Conservation (phyloP, 331 rosid species). For the Dryas integrifolia region DNA sequence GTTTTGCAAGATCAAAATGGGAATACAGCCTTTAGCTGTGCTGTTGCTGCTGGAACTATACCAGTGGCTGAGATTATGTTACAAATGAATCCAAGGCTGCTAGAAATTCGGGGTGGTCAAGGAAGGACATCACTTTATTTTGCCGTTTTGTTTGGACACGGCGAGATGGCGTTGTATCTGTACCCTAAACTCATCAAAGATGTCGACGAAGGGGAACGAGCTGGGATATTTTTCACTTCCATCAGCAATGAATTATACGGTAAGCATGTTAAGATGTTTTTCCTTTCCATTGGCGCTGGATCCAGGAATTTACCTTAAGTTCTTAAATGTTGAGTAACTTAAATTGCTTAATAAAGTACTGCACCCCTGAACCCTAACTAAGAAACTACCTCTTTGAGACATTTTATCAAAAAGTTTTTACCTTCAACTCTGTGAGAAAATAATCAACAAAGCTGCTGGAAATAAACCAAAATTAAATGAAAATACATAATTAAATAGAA, state of each 20-base stretch:
- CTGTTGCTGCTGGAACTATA: neutral
- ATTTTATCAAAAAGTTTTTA: neutral
- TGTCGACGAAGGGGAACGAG: neutral
- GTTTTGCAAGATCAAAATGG: neutral
- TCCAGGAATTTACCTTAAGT: neutral
- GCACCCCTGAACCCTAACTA: too few relatives aligned
- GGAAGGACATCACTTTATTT: neutral
- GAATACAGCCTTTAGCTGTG: neutral
- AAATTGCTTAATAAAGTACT: too few relatives aligned
- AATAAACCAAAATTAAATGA: too few relatives aligned
- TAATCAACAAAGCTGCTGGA: too few relatives aligned
- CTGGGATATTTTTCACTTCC: neutral
- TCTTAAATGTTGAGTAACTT: too few relatives aligned
- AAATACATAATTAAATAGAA: too few relatives aligned
- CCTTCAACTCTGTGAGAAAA: too few relatives aligned
- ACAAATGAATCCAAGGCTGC: neutral
- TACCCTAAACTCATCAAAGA: neutral
- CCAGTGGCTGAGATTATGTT: neutral
- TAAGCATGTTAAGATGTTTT: neutral
- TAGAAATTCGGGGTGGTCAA: neutral
- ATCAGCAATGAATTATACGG: neutral
- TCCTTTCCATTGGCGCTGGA: neutral
- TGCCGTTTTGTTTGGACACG: neutral
- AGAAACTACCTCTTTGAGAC: too few relatives aligned
- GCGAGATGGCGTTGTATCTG: neutral